Base-by-base conservation (phyloP, 208 protist species). In the Trypanosoma brucei region DNA sequence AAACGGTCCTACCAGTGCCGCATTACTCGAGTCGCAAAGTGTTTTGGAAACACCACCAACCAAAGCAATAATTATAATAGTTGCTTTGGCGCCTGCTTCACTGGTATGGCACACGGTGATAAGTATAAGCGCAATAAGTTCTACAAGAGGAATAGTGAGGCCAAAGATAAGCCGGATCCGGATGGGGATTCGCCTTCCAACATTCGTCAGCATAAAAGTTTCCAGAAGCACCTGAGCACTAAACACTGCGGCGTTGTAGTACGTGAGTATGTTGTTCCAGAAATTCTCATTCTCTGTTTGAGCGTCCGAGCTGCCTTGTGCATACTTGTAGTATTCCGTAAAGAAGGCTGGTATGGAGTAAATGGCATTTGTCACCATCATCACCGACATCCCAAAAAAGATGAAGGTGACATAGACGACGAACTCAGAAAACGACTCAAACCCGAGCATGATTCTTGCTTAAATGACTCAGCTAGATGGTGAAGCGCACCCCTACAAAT, bases 351-450 rank as follows among this genome's bases (percentile, higher is more conserved):
- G 85, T 1, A 87, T 86, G n/a, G 83, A 84, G 14, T 90, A 92
- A 46, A 96, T 83, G 34, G 84, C 75, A 51, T 87, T 93, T 52
- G 84, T 71, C 31, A 91, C 84, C 76, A 97, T 88, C 73, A 97
- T 77, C 55, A 88, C 83, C 36, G 86, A 92, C 61, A 90, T 78
- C 60, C 93, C 93, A 9, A 92, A 72, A 38, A 94, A 64, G 33
- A 93, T 67, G 37, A 95, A 88, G 49, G 88, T 91, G 7, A 86
- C 39, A 62, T 85, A 97, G 45, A 84, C 79, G 63, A 85, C 74
- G 55, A 84, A 79, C 72, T 88, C 85, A 35, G 76, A 73, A 14
- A 74, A 70, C 6, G 67, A 73, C 48, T 86, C 59, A 67, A 91
- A 91, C 1, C 80, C 81, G 3, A 86, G 34, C 40, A 59, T 46